Evolutionary conservation across 192 early-diverging fungal species (phyloP).

Genomic region (Coemansia sp.): DNA sequence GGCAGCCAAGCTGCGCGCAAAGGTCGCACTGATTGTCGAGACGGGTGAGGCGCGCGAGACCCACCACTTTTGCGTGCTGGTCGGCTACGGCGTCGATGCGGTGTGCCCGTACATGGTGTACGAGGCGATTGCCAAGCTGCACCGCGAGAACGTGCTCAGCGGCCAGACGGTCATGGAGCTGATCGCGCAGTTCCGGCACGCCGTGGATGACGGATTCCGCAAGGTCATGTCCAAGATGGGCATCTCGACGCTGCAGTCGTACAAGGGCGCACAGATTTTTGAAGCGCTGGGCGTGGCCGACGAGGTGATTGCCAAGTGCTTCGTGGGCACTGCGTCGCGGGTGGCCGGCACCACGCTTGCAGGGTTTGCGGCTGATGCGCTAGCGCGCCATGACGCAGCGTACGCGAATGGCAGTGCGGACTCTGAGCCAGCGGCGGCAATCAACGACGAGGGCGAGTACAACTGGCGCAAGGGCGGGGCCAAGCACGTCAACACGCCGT

Average conservation of each 20-base stretch:
- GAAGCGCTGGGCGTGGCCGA: conserved; percentile 90
- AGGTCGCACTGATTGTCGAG: conserved; percentile 84
- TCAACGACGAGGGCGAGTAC: conserved; percentile 95
- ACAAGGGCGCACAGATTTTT: conserved; percentile 99
- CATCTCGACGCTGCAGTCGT: conserved; percentile 93
- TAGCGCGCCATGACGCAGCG: conserved; percentile 79
- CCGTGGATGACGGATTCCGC: conserved; percentile 87
- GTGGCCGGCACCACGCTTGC: conserved; percentile 85
- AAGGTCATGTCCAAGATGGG: conserved; percentile 99
- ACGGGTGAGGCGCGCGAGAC: conserved; percentile 93
- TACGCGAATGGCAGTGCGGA: conserved; percentile 59
- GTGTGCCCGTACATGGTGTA: conserved; percentile 90
- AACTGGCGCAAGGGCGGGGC: conserved; percentile 95
- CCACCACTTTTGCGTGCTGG: conserved; percentile 91
- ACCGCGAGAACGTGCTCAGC: conserved; percentile 70
- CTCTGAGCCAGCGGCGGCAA: conserved; percentile 59
- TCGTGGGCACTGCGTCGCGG: conserved; percentile 92
- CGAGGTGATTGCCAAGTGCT: conserved; percentile 84
- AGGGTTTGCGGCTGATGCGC: conserved; percentile 78
- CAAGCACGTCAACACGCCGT: conserved; percentile 87
- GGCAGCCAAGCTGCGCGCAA: conserved; percentile 77
- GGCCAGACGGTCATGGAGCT: conserved; percentile 59
- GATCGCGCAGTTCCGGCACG: conserved; percentile 79
- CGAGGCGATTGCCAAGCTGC: conserved; percentile 85
- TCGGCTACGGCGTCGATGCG: conserved; percentile 94